A percentile compares a stretch with the other conserved stretches of the same genome.
Evolutionary conservation across 1,284 basidiomycete species (phyloP).

Genomic region (Ceratobasidium theobromae): DNA sequence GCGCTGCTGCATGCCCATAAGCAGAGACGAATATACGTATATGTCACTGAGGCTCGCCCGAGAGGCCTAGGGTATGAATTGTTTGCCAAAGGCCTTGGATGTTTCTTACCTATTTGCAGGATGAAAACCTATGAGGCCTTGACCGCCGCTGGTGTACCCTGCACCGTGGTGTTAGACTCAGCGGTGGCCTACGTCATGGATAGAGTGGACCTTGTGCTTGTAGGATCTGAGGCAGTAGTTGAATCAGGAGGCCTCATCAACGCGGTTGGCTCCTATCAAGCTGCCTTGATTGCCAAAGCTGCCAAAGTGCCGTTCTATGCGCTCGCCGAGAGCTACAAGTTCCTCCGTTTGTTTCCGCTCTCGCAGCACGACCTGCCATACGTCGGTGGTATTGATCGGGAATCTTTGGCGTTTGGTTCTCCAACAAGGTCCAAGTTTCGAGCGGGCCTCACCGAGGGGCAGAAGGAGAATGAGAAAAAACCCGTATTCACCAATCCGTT

Average conservation of each 20-base stretch:
- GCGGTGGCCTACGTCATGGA: slow-evolving; percentile 98
- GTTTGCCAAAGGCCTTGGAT: not conserved
- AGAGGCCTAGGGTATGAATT: slow-evolving; percentile 70
- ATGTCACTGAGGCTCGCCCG: slow-evolving; percentile 94
- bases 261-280: slow-evolving; percentile 92
- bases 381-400: slow-evolving; percentile 17
- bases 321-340: slow-evolving; percentile 97
- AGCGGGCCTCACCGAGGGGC: not conserved
- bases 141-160: slow-evolving; percentile 85
- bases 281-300: slow-evolving; percentile 93
- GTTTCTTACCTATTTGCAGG: slow-evolving; percentile 47
- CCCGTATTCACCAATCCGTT: not conserved
- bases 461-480: slow-evolving; percentile 23
- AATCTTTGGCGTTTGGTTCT: not conserved
- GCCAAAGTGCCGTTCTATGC: slow-evolving; percentile 97
- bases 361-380: slow-evolving; percentile 92
- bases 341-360: slow-evolving; percentile 93
- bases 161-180: slow-evolving; percentile 92
- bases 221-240: slow-evolving; percentile 96
- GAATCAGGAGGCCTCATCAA: slow-evolving; percentile 90
- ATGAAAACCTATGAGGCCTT: slow-evolving; percentile 86
- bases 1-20: slow-evolving; percentile 86
- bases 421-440: slow-evolving; percentile 16
- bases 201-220: slow-evolving; percentile 88
- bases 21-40: slow-evolving; percentile 92